Evolutionary conservation across 148 eudicot genomes (phyloP), one percentile per base, ranked within the genome.

Genomic region (Fallopia convolvulus): DNA sequence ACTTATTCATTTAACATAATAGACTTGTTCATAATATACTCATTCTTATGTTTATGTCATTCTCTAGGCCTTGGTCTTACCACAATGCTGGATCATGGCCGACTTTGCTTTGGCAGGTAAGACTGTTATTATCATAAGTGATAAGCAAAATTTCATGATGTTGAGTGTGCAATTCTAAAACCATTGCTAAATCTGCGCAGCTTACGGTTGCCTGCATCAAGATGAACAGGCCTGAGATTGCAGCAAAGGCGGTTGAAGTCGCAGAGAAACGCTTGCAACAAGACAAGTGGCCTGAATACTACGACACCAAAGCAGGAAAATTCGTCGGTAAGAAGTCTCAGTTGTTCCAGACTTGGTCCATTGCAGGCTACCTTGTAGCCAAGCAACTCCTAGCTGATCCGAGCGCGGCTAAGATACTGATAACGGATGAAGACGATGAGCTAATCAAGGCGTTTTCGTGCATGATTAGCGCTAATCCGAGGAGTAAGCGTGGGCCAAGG

Each of bases 71-170:
- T 47, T 91, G 97, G 93, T 91, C 97, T 33, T 91, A 91, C 81
- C 97, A 91, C 77, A 91, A 89, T 83, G 93, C 86, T 65, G 93
- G 97, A 70, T 89, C 97, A 21, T 91, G 97, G 97, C 97, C 97
- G 76, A 89, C 97, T 81, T 85, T 91, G 86, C 93, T 91, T 72
- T 91, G 97, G 97, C 97, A 91, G 93, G 97, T 89, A 49, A 3
- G 12, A 9, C 8, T 12, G 1, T 30, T 14, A 1, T 47, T 5
- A 46, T 26, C 11, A 61, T 26, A 53, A 1, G 7, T 61, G 15
- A 61, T 26, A 17, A 36, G 15, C 14, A 44, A 15, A 15, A 36
- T 14, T 14, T 14, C 9, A 8, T 14, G 15, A 36, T 61, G 41
- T 33, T 32, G 71, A 32, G 15, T 33, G 41, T 65, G 41, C 11